These are phyloP conservation scores for Talinum fruticosum DNA, from an alignment of 148 eudicot genomes.

Conservation along the genomic window DNA sequence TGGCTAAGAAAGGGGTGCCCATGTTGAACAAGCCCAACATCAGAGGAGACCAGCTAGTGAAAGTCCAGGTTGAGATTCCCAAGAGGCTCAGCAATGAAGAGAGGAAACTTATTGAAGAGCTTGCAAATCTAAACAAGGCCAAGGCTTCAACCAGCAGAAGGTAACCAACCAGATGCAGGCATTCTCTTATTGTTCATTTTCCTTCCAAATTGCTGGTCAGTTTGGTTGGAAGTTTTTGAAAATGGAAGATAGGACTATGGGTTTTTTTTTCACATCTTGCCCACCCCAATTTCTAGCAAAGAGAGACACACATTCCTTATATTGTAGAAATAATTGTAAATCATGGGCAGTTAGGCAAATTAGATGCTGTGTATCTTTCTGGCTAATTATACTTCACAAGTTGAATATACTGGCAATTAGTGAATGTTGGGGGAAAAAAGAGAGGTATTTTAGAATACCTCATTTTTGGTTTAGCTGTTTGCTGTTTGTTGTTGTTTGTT, in stretches of 20 bases:
- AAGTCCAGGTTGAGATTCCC: slow-evolving; percentile 87
- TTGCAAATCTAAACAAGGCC: slow-evolving; percentile 62
- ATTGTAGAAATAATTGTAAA: slow-evolving; percentile 10
- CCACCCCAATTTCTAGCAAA: slow-evolving; percentile 1
- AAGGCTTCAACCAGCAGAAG: slow-evolving; percentile 64
- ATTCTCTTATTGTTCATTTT: neutral
- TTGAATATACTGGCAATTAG: neutral
- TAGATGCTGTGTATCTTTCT: neutral
- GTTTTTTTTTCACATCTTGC: neutral
- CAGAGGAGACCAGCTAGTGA: slow-evolving; percentile 89
- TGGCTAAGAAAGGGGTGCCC: slow-evolving; percentile 96
- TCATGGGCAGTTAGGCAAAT: neutral
- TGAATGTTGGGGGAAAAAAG: neutral
- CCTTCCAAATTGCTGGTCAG: neutral
- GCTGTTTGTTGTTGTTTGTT: no score
- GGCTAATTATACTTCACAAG: neutral
- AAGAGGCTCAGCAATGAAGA: slow-evolving; percentile 72
- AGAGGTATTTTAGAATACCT: slow-evolving; percentile 25
- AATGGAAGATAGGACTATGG: slow-evolving; percentile 4
- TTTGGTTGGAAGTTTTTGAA: slow-evolving; percentile 7
- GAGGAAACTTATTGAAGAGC: slow-evolving; percentile 84
- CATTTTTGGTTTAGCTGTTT: neutral
- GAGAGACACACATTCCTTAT: neutral
- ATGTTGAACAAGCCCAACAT: slow-evolving; percentile 57
- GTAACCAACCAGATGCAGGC: slow-evolving; percentile 18